Evolutionary conservation across 257 asterid species (phyloP), one percentile per base, ranked within the genome.

Genomic region (Cynanchum wilfordii): DNA sequence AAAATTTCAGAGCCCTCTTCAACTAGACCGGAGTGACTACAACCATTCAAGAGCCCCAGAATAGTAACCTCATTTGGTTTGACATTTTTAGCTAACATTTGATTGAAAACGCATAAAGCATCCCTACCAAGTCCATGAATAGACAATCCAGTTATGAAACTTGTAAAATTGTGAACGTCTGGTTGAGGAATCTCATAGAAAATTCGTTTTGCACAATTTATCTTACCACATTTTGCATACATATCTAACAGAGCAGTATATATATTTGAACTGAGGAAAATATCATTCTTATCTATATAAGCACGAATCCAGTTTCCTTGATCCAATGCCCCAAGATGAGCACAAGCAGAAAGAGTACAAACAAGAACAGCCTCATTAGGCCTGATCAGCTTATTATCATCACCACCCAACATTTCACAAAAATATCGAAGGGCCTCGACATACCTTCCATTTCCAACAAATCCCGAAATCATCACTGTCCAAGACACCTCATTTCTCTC

Each of bases 201-300:
- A 38, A 86, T 78, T 36, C 67, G 64, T 76, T 70, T 71, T 5
- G 98, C 95, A 74, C 73, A 42, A 17, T 80, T 81, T 73, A 89
- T 87, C 56, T 75, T 83, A 47, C 98, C 98, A 78, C 97, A 93
- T 77, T 93, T 93, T 47, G 98, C 92, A 71, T 90, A 87, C 98
- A 90, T 89, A 76, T 93, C 90, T 30, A 90, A 79, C 11, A 92
- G 95, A 0, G 97, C 91, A 74, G 93, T 90, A 54, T 1, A 60
- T 10, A 89, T 72, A 68, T 86, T 90, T 2, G 91, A 78, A 51
- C 88, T 87, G 57, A 71, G 15, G 0, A 22, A 69, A 73, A 82
- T 74, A 40, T 33, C 15, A 54, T 75, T 78, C 52, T 79, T 84
- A 49, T 80, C 78, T 19, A 89, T 74, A 73, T 79, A 86, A 76